These are phyloP conservation scores for Podila epigama DNA, from an alignment of 192 early-diverging fungal species.

Conservation along the genomic window DNA sequence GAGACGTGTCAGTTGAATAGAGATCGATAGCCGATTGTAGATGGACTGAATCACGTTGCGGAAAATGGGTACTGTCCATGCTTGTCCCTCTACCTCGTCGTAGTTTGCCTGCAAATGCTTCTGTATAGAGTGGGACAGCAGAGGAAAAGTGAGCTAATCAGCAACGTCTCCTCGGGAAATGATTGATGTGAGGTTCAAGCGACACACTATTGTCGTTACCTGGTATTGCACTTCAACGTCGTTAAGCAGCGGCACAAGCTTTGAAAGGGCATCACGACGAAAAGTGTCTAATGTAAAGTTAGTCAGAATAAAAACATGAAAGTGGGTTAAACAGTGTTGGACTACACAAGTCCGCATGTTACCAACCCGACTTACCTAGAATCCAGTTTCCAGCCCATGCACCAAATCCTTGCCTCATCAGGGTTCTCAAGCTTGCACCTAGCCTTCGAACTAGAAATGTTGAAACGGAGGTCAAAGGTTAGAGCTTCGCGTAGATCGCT, in stretches of 20 bases:
- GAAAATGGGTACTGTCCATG: slow-evolving; percentile 26
- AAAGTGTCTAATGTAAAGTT: slow-evolving; percentile 6
- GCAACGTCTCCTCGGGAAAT: no score
- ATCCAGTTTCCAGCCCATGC: slow-evolving; percentile 27
- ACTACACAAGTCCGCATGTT: neutral
- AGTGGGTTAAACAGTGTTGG: no score
- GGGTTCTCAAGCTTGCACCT: slow-evolving; percentile 15
- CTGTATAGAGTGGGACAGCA: no score
- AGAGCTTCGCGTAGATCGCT: neutral
- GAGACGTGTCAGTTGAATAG: slow-evolving; percentile 4
- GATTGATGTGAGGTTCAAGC: no score
- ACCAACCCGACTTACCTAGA: slow-evolving; percentile 24
- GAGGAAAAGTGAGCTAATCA: neutral
- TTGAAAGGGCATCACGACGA: slow-evolving; percentile 19
- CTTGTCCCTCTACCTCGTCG: neutral
- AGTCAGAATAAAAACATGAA: neutral
- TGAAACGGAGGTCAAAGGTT: neutral
- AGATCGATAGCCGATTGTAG: slow-evolving; percentile 8
- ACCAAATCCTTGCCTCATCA: slow-evolving; percentile 21
- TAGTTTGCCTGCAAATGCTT: neutral
- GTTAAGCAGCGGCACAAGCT: slow-evolving; percentile 14
- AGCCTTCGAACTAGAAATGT: neutral
- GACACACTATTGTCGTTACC: no score
- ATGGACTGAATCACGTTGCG: slow-evolving; percentile 13
- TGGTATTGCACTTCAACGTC: slow-evolving; percentile 18